Evolutionary conservation across 2,329 filamentous ascomycete species (phyloP), one percentile per base, ranked within the genome.

Genomic region (Leptodontidium sp.): DNA sequence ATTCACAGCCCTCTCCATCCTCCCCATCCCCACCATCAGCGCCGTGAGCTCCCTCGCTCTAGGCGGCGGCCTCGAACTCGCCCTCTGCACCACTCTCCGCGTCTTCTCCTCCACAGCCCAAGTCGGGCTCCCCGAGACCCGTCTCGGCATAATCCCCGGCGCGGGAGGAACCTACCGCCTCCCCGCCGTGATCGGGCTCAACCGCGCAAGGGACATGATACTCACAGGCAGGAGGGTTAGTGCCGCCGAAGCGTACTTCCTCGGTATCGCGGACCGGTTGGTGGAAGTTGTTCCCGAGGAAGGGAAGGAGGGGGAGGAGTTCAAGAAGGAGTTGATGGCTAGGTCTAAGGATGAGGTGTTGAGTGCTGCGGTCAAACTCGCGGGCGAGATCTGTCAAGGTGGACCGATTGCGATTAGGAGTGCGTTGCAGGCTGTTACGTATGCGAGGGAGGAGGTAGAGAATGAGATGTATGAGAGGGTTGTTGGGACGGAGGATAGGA

Each of bases 111-210:
- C 92, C 49, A 92, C 90, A 43, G 92, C 93, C 17, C 83, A 85
- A 29, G 89, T 99, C 65, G 94, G 90, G 0, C 88, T 98, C 5
- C 96, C 96, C 1, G 96, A 99, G 80, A 98, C 96, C 1, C 87
- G 94, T 2, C 87, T 99, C 2, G 96, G 92, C 66, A 99, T 99
- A 78, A 92, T 99, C 72, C 96, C 96, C 2, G 96, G 96, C 68
- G 96, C 95, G 1, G 96, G 96, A 53, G 96, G 95, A 69, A 98
- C 95, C 0, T 93, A 93, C 80, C 90, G 96, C 11, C 88, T 99
- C 0, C 93, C 94, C 1, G 87, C 86, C 9, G 81, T 99, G 24
- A 91, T 99, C 72, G 96, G 96, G 5, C 82, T 91, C 29, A 84
- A 86, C 32, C 89, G 94, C 66, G 96, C 96, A n/a, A 87, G 94